Percentiles rank a stretch among this genome's conserved stretches.
Conservation (phyloP, 2,329 filamentous ascomycete genomes). For the Colletotrichum sp. region DNA sequence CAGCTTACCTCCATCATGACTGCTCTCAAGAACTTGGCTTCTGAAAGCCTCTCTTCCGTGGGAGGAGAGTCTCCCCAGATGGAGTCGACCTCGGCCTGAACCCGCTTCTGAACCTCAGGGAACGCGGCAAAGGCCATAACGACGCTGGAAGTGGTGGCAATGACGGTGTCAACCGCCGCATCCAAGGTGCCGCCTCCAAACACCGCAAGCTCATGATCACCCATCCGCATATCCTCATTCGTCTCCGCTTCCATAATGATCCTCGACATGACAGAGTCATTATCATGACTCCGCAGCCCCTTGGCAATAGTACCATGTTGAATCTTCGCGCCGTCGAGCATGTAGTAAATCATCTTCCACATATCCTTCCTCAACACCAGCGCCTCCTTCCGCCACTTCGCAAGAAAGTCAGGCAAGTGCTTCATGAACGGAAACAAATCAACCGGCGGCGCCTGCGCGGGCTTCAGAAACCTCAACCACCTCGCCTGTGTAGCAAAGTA, state of each 20-base stretch:
- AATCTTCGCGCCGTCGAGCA: slow-evolving; percentile 40
- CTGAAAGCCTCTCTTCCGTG: slow-evolving; percentile 28
- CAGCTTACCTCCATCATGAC: slow-evolving; percentile 22
- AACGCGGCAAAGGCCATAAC: slow-evolving; percentile 29
- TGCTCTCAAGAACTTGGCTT: slow-evolving; percentile 28
- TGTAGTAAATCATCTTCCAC: slow-evolving; percentile 41
- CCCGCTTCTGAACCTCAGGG: slow-evolving; percentile 25
- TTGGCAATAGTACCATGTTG: too few relatives aligned
- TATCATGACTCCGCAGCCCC: slow-evolving; percentile 42
- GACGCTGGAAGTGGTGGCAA: background rate
- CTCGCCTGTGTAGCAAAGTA: slow-evolving; percentile 27
- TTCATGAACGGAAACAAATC: slow-evolving; percentile 34
- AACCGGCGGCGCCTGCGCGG: slow-evolving; percentile 29
- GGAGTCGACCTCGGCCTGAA: slow-evolving; percentile 31
- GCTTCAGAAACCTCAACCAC: slow-evolving; percentile 28
- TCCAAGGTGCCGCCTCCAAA: background rate
- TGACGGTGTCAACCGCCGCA: slow-evolving; percentile 5
- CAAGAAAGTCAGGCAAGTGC: slow-evolving; percentile 46
- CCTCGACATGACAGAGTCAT: slow-evolving; percentile 43
- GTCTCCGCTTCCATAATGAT: slow-evolving; percentile 42
- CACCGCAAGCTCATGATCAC: background rate
- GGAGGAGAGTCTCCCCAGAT: slow-evolving; percentile 29
- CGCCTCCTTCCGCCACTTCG: slow-evolving; percentile 52
- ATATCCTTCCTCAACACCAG: slow-evolving; percentile 40
- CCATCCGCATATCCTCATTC: background rate